Conservation (phyloP, 78 protist species). For the Dictyostelium intermedium region DNA sequence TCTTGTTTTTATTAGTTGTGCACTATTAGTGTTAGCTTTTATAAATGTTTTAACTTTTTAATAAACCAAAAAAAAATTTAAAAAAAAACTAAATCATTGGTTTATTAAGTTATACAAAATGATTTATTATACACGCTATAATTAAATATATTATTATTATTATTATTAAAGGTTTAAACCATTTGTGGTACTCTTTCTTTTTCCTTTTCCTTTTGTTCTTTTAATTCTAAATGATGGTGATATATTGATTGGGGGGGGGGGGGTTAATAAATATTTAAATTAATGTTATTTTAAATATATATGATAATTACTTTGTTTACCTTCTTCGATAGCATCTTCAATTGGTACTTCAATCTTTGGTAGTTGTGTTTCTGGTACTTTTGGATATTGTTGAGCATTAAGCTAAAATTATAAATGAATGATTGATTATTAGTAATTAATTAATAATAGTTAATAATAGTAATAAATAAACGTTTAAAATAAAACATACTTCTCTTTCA, state of each 20-base stretch:
- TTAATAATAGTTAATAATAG: background rate
- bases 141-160: background rate
- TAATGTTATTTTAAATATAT: background rate
- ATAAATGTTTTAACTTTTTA: too few species aligned
- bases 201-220: background rate
- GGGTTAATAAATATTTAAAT: background rate
- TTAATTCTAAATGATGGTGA: background rate
- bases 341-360: conserved; percentile 41
- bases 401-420: background rate
- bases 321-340: conserved; percentile 43
- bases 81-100: too few species aligned
- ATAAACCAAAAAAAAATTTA: too few species aligned
- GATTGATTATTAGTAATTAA: background rate
- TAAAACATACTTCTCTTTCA: conserved; percentile 19
- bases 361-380: conserved; percentile 36
- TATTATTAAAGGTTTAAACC: background rate
- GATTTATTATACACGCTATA: background rate
- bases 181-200: background rate
- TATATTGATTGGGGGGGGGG: background rate
- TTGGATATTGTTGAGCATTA: conserved; percentile 22
- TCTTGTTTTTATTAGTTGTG: too few species aligned
- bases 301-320: conserved; percentile 20
- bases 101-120: background rate
- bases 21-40: too few species aligned
- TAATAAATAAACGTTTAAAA: background rate